Conservation (phyloP, 2,329 filamentous ascomycete genomes). For the Nannizziopsis arthrosporioides region DNA sequence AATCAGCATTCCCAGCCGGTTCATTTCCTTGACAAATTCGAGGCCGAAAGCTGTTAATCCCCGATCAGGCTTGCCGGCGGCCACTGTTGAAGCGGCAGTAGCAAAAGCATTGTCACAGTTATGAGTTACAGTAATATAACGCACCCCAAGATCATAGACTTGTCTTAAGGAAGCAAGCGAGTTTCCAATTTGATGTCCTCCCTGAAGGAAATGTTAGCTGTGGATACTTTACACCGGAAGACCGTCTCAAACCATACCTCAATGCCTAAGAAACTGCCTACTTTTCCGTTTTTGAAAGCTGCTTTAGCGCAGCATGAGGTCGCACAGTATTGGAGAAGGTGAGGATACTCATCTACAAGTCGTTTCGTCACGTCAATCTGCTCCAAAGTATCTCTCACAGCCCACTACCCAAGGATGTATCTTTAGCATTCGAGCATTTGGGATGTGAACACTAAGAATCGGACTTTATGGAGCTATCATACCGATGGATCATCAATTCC, state of each 20-base stretch:
- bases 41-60: conserved; percentile 20
- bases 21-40: conserved; percentile 21
- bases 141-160: conserved; percentile 17
- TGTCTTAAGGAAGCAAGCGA: conserved; percentile 17
- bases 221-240: not conserved
- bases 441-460: not conserved
- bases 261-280: conserved; percentile 20
- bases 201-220: conserved; percentile 13
- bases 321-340: conserved; percentile 19
- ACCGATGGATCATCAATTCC: conserved; percentile 17
- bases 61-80: conserved; percentile 15
- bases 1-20: conserved; percentile 23
- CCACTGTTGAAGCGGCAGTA: conserved; percentile 18
- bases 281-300: conserved; percentile 17
- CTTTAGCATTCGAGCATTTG: not conserved
- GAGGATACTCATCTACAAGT: conserved; percentile 17
- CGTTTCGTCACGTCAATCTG: conserved; percentile 22
- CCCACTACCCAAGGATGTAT: conserved; percentile 5
- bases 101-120: conserved; percentile 24
- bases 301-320: conserved; percentile 16
- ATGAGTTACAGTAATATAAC: conserved; percentile 21
- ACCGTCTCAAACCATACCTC: conserved; percentile 14
- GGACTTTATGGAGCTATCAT: not conserved
- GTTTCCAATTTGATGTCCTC: conserved; percentile 21
- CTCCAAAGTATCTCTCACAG: conserved; percentile 21